Evolutionary conservation across 148 eudicot genomes (phyloP).

Genomic region (Salicornia ramosissima): DNA sequence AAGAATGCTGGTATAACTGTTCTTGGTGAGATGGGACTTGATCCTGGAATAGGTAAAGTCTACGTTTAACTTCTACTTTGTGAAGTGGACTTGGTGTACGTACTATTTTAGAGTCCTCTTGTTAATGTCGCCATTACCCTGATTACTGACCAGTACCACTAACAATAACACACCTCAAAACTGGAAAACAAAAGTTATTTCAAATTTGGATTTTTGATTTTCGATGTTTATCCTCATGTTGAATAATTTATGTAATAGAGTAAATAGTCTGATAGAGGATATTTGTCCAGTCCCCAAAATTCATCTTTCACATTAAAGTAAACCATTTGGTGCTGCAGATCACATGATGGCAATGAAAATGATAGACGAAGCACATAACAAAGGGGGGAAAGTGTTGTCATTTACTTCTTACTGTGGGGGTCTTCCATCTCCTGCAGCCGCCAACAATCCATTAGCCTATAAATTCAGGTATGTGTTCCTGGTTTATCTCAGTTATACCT

Average conservation of each 20-base stretch:
- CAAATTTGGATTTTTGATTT: neutral
- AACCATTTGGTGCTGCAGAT: slow-evolving; percentile 43
- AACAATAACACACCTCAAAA: neutral
- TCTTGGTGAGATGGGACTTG: slow-evolving; percentile 98
- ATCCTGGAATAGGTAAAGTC: slow-evolving; percentile 92
- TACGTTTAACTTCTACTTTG: neutral
- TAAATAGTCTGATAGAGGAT: too few relatives aligned
- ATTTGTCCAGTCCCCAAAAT: neutral
- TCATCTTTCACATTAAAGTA: neutral
- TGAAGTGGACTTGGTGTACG: neutral
- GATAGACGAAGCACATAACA: slow-evolving; percentile 70
- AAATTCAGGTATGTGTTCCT: slow-evolving; percentile 67
- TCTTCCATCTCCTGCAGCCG: slow-evolving; percentile 96
- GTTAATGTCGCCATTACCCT: too few relatives aligned
- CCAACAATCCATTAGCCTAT: slow-evolving; percentile 90
- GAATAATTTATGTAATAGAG: neutral
- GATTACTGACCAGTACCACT: too few relatives aligned
- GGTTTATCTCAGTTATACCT: neutral
- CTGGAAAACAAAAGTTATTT: neutral
- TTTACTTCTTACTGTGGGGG: slow-evolving; percentile 94
- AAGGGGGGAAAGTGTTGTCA: slow-evolving; percentile 68
- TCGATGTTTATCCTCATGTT: neutral
- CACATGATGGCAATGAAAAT: slow-evolving; percentile 99
- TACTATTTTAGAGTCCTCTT: too few relatives aligned
- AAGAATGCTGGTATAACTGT: slow-evolving; percentile 75